Conservation (phyloP, 495 filamentous ascomycete species). For the Trichoderma asperelloides region DNA sequence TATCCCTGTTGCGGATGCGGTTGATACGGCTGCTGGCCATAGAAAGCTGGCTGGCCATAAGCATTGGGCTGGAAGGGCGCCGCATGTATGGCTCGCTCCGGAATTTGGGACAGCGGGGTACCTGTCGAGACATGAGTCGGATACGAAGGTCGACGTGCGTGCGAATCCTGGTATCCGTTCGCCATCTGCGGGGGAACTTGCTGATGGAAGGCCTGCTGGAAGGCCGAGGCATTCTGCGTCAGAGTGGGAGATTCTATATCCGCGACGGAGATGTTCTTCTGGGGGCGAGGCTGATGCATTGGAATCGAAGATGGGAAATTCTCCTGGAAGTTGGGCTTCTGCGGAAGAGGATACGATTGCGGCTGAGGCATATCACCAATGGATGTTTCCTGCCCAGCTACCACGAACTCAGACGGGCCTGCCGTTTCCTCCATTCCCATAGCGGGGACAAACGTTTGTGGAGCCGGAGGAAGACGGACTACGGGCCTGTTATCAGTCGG, state of each 20-base stretch:
- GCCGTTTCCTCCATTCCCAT: constrained; percentile 17
- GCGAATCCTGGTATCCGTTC: constrained; percentile 50
- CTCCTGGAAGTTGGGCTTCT: constrained; percentile 70
- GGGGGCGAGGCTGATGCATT: constrained; percentile 93
- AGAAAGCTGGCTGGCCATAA: constrained; percentile 57
- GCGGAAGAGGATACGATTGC: constrained; percentile 52
- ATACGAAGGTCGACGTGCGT: constrained; percentile 64
- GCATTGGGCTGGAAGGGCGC: constrained; percentile 79
- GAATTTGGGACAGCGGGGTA: constrained; percentile 91
- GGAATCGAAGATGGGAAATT: constrained; percentile 66
- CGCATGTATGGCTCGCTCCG: constrained; percentile 88
- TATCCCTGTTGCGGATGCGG: constrained; percentile 46
- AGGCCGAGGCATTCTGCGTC: constrained; percentile 54
- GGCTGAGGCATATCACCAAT: constrained; percentile 44
- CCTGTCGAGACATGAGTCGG: constrained; percentile 65
- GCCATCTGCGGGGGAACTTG: constrained; percentile 70
- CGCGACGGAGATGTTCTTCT: constrained; percentile 88
- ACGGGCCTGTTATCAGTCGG: constrained; percentile 63
- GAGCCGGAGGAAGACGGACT: constrained; percentile 73
- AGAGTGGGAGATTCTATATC: constrained; percentile 84
- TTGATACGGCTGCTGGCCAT: constrained; percentile 42
- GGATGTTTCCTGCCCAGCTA: constrained; percentile 22
- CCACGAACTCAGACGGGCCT: constrained; percentile 13
- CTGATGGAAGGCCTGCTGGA: constrained; percentile 85
- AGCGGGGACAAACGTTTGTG: constrained; percentile 14